Evolutionary conservation across 108 stramenopile genomes (phyloP), one percentile per base, ranked within the genome.

Genomic region (Cylindrotheca fusiformis): DNA sequence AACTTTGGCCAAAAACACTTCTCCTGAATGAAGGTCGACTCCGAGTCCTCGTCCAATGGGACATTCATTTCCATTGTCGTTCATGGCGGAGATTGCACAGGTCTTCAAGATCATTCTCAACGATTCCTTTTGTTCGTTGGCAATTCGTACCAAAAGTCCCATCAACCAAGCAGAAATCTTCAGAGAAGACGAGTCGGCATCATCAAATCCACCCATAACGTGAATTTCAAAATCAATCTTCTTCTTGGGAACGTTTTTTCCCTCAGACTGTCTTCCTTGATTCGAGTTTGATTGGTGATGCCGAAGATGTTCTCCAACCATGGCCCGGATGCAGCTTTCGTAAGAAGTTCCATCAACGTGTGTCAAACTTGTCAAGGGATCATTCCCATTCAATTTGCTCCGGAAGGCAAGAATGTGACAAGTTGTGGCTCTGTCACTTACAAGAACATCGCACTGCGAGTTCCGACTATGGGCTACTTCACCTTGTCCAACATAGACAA

Each of bases 351-450:
- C 62, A 76, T 94, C 92, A 48, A 94, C 60, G 66, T 94, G 92
- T 21, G 80, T 63, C 63, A 89, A 54, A 20, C 62, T 82, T 19
- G 72, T 78, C 17, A 93, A 56, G 10, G 72, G 70, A 19, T n/a
- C 48, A 1, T 17, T 29, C 3, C 17, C 6, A 10, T 48, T 6
- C 21, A 30, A 27, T 20, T 51, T 31, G 71, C 85, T 87, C 31
- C 86, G 84, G 10, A 90, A 50, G n/a, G 86, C 86, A 10, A 94
- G 32, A 30, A 94, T 83, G 60, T 94, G 92, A 68, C 92, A 94
- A 0, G 92, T 94, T 2, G 92, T 94, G 32, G 89, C 92, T 56
- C 74, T 70, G 65, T 90, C 87, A 41, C 74, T 80, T 23, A 81
- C 75, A 1, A 94, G 46, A 24, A 77, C 48, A 69, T 85, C 79